A percentile compares a stretch with the other conserved stretches of the same genome.
Conservation (phyloP, 352 stramenopile species). For the Phytopythium sindhum region DNA sequence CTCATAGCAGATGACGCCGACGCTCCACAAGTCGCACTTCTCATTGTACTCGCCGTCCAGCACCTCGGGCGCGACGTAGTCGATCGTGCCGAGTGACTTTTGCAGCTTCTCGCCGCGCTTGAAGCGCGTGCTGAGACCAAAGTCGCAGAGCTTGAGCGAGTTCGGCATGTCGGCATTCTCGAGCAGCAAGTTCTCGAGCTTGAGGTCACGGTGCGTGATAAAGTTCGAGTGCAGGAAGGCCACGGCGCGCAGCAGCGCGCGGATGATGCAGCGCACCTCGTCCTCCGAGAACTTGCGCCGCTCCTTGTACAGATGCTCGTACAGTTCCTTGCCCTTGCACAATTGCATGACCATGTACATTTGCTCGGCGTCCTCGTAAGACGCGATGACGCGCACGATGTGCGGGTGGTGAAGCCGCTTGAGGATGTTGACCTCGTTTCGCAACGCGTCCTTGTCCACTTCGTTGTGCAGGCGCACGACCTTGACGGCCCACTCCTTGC, state of each 20-base stretch:
- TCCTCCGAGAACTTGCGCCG: constrained; percentile 59
- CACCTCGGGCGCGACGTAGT: constrained; percentile 81
- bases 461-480: constrained; percentile 67
- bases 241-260: constrained; percentile 49
- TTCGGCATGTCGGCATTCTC: constrained; percentile 55
- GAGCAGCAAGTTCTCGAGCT: constrained; percentile 80
- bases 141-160: constrained; percentile 82
- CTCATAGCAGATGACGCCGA: constrained; percentile 79
- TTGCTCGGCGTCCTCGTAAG: constrained; percentile 71
- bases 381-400: constrained; percentile 74
- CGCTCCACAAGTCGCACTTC: constrained; percentile 80
- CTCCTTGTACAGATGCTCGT: constrained; percentile 71
- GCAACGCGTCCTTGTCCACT: constrained; percentile 67
- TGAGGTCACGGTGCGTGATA: constrained; percentile 78
- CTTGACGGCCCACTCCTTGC: constrained; percentile 79
- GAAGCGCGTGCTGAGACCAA: constrained; percentile 75
- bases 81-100: constrained; percentile 75
- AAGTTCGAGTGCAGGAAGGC: constrained; percentile 80
- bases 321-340: constrained; percentile 80
- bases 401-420: constrained; percentile 78
- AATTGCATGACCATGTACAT: constrained; percentile 90
- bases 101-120: constrained; percentile 68
- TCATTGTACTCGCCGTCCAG: constrained; percentile 81
- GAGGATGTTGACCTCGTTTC: constrained; percentile 77
- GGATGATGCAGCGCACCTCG: constrained; percentile 65